A percentile compares a stretch with the other conserved stretches of the same genome.
These are phyloP conservation scores for Clavispora carvajalis DNA, from an alignment of 805 yeast species.

Conservation along the genomic window DNA sequence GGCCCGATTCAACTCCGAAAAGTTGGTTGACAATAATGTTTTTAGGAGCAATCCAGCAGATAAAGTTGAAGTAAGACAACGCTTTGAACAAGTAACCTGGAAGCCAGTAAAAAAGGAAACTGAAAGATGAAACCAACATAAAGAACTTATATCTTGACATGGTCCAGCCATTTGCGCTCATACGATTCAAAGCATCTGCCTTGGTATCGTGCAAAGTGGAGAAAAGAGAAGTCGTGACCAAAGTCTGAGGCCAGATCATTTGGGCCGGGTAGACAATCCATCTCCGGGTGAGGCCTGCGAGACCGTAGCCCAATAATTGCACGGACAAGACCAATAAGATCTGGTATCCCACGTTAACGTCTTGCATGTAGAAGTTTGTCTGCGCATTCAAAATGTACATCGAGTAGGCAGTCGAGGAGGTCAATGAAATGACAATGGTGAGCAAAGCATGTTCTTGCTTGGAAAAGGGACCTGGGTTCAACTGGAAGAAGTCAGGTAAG, in stretches of 20 bases:
- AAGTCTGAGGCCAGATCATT: constrained; percentile 15
- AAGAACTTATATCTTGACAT: constrained; percentile 16
- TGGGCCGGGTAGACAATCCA: constrained; percentile 12
- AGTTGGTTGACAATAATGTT: constrained; percentile 10
- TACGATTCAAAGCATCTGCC: constrained; percentile 6
- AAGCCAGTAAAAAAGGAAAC: constrained; percentile 12
- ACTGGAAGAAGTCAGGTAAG: constrained; percentile 13
- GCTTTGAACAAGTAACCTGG: constrained; percentile 11
- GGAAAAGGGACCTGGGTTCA: constrained; percentile 20
- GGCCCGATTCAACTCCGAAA: constrained; percentile 9
- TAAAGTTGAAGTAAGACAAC: constrained; percentile 7
- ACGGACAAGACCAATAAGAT: constrained; percentile 27
- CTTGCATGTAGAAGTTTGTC: constrained; percentile 10
- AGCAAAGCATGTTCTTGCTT: constrained; percentile 11
- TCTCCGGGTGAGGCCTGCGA: constrained; percentile 23
- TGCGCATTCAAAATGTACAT: constrained; percentile 18
- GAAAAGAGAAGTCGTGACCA: constrained; percentile 18
- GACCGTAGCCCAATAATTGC: constrained; percentile 24
- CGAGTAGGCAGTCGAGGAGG: constrained; percentile 14
- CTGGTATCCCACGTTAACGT: constrained; percentile 18
- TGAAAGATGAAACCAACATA: constrained; percentile 3
- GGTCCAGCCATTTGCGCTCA: constrained; percentile 15
- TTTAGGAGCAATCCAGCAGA: constrained; percentile 12
- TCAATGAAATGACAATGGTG: constrained; percentile 15
- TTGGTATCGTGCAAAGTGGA: constrained; percentile 12